A percentile compares a stretch with the other conserved stretches of the same genome.
These are phyloP conservation scores for Phlegmacium glaucopus DNA, from an alignment of 768 basidiomycete genomes.

Conservation along the genomic window DNA sequence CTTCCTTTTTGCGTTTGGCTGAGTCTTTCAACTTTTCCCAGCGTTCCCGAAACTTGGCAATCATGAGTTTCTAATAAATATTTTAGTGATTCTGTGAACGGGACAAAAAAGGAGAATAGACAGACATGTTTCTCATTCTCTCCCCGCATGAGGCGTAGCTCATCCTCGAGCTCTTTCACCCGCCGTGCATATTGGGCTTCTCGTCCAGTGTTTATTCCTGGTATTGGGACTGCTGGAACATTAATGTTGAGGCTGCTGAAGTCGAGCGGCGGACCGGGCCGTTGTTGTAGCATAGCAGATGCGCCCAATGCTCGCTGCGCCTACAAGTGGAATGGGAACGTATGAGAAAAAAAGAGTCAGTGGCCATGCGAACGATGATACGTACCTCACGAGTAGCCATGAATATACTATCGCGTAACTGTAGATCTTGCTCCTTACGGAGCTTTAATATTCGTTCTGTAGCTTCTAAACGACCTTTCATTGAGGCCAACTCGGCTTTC, in stretches of 20 bases:
- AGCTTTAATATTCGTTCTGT: conserved; percentile 63
- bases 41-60: conserved; percentile 76
- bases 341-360: not conserved
- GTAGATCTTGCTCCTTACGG: conserved; percentile 75
- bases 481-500: conserved; percentile 54
- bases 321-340: conserved; percentile 30
- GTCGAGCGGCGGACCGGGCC: conserved; percentile 44
- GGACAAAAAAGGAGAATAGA: conserved; percentile 5
- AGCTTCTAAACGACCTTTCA: conserved; percentile 55
- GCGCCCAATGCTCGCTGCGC: conserved; percentile 79
- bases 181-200: conserved; percentile 55
- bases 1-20: conserved; percentile 82
- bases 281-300: conserved; percentile 51
- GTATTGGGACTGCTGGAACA: conserved; percentile 46
- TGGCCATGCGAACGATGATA: not conserved
- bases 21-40: conserved; percentile 92
- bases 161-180: conserved; percentile 82
- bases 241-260: conserved; percentile 57
- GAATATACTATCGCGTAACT: conserved; percentile 77
- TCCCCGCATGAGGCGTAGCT: conserved; percentile 52
- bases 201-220: conserved; percentile 48
- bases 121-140: conserved; percentile 85
- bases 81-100: conserved; percentile 8
- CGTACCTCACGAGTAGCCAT: conserved; percentile 61
- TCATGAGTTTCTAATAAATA: conserved; percentile 67